Base-by-base conservation (phyloP, 331 rosid genomes). In the Prunus yedoensis region DNA sequence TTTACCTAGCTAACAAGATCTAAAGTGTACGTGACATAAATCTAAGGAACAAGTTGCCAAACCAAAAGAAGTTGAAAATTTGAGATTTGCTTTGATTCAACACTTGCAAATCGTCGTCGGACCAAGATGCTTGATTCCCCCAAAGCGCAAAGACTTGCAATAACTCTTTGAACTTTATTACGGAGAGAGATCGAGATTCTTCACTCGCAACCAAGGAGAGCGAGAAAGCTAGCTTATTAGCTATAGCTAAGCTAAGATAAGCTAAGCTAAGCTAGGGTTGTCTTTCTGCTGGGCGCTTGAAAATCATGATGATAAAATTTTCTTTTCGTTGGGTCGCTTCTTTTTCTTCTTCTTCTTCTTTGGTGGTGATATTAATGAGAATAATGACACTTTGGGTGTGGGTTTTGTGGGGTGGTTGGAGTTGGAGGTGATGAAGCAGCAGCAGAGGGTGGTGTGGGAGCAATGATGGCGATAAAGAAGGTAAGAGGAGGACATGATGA, bases 51-150 rank as follows among this genome's bases (percentile, higher is more conserved):
- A 58, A 38, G 47, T 27, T 23, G 18, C 14, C n/a, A 64, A 4
- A 45, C 14, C n/a, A 64, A 4, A 45, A 60, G 32, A 84, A 75
- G 59, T 73, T 67, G 85, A 80, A 79, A 45, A 43, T 14, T 57
- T 53, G 17, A 41, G 88, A 85, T 77, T 82, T 85, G 91, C 88
- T 83, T 51, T 71, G 79, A 75, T 47, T n/a, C 25, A 68, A 68
- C 46, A 52, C 43, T 43, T 75, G 87, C 87, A 88, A 91, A 87
- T 76, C 79, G 46, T 81, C 66, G 84, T 90, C 97, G 97, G 97
- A 93, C 97, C 97, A 70, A 20, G 89, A 81, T 50, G 96, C 96
- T 91, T 91, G 91, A 91, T 91, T 91, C 96, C 96, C 96, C 93
- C 30, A 46, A 56, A 80, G 79, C 4, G 10, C 60, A 66, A 46